These are phyloP conservation scores for Fragaria vesca DNA, from an alignment of 306 rosid species.

Conservation along the genomic window DNA sequence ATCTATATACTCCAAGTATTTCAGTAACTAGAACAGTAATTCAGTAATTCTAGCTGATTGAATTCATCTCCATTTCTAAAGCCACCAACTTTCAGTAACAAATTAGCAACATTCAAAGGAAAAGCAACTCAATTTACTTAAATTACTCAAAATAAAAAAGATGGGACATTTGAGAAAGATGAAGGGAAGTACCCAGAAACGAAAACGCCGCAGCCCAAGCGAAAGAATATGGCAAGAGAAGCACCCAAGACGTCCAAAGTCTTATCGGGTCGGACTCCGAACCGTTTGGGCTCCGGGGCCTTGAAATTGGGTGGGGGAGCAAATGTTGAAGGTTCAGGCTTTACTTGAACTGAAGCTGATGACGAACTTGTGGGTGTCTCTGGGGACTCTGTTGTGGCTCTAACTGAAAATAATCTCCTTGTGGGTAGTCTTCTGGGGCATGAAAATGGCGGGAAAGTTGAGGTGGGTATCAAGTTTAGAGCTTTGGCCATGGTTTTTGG, in stretches of 20 bases:
- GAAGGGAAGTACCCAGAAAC: conserved; percentile 57
- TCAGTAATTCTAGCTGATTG: background rate
- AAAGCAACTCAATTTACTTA: background rate
- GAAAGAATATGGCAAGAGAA: conserved; percentile 57
- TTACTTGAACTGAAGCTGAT: conserved; percentile 16
- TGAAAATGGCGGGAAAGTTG: conserved; percentile 36
- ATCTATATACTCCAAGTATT: background rate
- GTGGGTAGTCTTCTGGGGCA: conserved; percentile 28
- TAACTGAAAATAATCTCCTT: conserved; percentile 33
- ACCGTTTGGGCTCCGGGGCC: conserved; percentile 85
- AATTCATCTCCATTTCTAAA: background rate
- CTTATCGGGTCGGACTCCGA: conserved; percentile 65
- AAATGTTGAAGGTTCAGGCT: conserved; percentile 24
- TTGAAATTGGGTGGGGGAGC: conserved; percentile 82
- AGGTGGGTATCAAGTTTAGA: conserved; percentile 39
- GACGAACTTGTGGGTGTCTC: conserved; percentile 29
- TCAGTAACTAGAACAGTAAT: background rate
- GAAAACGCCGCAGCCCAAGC: conserved; percentile 83
- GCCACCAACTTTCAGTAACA: background rate
- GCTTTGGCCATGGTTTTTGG: conserved; percentile 51
- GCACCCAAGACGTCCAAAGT: conserved; percentile 55
- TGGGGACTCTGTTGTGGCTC: conserved; percentile 53
- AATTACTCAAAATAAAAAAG: background rate
- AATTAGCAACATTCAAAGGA: background rate
- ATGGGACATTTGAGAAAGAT: background rate